Conservation (phyloP, 208 protist species). For the Acanthamoeba healyi region DNA sequence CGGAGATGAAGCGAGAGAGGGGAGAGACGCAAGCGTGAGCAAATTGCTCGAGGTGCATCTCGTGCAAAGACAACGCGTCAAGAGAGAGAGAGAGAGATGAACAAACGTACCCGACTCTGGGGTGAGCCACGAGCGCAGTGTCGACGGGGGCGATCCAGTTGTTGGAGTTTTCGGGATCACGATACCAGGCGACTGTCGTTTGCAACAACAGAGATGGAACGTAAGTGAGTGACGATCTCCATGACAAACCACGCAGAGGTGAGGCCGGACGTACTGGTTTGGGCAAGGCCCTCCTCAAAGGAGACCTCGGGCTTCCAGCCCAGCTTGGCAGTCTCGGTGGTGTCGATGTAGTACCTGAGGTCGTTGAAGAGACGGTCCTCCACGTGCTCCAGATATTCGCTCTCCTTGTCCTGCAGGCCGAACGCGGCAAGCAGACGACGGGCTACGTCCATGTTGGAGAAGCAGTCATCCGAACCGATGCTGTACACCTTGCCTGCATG, state of each 20-base stretch:
- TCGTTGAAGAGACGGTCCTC: conserved; percentile 94
- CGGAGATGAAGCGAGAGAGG: too few relatives aligned
- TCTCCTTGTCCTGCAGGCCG: conserved; percentile 53
- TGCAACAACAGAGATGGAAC: neutral
- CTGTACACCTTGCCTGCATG: conserved; percentile 80
- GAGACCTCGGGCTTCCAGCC: conserved; percentile 89
- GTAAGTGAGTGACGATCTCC: neutral
- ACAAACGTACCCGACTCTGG: neutral
- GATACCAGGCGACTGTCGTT: conserved; percentile 15
- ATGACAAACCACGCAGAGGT: too few relatives aligned
- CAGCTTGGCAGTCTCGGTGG: conserved; percentile 88
- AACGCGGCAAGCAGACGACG: conserved; percentile 79
- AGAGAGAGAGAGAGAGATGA: neutral
- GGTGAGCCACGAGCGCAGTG: conserved; percentile 34
- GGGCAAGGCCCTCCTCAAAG: conserved; percentile 86
- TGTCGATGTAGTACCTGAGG: conserved; percentile 90
- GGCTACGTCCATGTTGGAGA: conserved; percentile 64
- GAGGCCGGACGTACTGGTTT: neutral
- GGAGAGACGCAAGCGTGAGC: too few relatives aligned
- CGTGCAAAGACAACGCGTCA: too few relatives aligned
- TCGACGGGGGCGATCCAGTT: conserved; percentile 25
- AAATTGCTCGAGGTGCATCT: too few relatives aligned
- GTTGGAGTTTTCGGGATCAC: neutral
- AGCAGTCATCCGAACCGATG: neutral
- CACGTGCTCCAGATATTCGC: conserved; percentile 78